Conservation (phyloP, 2,329 filamentous ascomycete genomes). For the Diaporthe nobilis region DNA sequence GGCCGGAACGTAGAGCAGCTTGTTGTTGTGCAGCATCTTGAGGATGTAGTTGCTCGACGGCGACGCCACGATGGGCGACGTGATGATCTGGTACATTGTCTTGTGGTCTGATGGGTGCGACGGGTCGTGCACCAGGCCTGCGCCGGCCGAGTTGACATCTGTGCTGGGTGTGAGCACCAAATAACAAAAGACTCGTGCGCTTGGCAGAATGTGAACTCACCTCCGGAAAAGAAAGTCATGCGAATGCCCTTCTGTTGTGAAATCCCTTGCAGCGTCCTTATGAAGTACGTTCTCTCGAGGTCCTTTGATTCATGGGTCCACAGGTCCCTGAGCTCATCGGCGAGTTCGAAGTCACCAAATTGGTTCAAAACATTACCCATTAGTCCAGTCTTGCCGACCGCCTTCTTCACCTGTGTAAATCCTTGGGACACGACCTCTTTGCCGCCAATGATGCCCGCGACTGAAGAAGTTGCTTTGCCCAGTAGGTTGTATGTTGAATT, state of each 20-base stretch:
- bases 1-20: slow-evolving; percentile 88
- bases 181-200: not conserved
- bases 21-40: slow-evolving; percentile 96
- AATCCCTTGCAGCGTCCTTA: slow-evolving; percentile 95
- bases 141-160: slow-evolving; percentile 92
- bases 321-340: slow-evolving; percentile 94
- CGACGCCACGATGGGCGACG: slow-evolving; percentile 90
- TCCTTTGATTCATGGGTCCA: slow-evolving; percentile 99
- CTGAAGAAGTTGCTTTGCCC: slow-evolving; percentile 93
- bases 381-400: slow-evolving; percentile 92
- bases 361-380: slow-evolving; percentile 97
- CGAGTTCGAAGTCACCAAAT: slow-evolving; percentile 94
- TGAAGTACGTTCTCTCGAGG: slow-evolving; percentile 94
- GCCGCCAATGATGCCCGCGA: slow-evolving; percentile 94
- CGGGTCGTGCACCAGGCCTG: slow-evolving; percentile 94
- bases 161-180: slow-evolving; percentile 41
- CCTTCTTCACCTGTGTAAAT: slow-evolving; percentile 95
- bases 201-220: slow-evolving; percentile 57
- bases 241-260: slow-evolving; percentile 94
- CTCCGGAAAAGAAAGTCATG: slow-evolving; percentile 96
- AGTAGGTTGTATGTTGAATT: slow-evolving; percentile 97
- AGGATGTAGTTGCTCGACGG: slow-evolving; percentile 89
- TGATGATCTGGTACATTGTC: slow-evolving; percentile 99
- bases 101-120: slow-evolving; percentile 94
- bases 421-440: slow-evolving; percentile 94